A percentile compares a stretch with the other conserved stretches of the same genome.
Evolutionary conservation across 129 eudicot species (phyloP).

Genomic region (Solidago caesia): DNA sequence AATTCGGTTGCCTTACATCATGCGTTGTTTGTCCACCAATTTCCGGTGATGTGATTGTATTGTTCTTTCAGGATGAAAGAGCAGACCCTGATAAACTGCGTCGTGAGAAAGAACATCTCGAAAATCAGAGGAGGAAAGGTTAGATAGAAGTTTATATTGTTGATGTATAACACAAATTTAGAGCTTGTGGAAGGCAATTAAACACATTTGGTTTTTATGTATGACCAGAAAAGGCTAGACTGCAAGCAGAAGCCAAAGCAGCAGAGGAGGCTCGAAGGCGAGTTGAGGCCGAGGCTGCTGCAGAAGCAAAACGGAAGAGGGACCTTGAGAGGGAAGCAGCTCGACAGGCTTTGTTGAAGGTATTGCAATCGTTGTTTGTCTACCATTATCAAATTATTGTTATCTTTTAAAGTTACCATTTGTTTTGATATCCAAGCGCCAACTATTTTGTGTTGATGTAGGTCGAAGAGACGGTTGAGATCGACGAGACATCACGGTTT

Average conservation of each 20-base stretch:
- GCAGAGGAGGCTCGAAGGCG: conserved; percentile 75
- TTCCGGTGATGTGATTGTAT: conserved; percentile 7
- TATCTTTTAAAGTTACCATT: background rate
- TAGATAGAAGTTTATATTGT: conserved; percentile 8
- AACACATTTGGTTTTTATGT: conserved; percentile 2
- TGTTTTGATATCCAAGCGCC: background rate
- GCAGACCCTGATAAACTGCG: conserved; percentile 75
- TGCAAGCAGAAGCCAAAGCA: conserved; percentile 90
- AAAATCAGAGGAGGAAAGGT: conserved; percentile 68
- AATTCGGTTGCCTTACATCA: background rate
- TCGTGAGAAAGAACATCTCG: conserved; percentile 71
- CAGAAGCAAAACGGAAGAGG: conserved; percentile 67
- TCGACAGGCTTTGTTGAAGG: conserved; percentile 74
- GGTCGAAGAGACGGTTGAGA: conserved; percentile 91
- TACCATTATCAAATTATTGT: background rate
- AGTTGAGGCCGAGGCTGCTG: conserved; percentile 70
- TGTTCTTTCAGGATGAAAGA: conserved; percentile 52
- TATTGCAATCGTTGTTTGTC: conserved; percentile 5
- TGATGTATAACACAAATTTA: background rate
- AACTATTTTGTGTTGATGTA: background rate
- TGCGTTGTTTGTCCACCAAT: background rate
- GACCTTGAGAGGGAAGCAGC: conserved; percentile 91
- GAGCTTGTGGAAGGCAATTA: conserved; percentile 9
- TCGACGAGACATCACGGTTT: conserved; percentile 65
- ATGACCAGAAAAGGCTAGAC: conserved; percentile 61